Base-by-base conservation (phyloP, 495 filamentous ascomycete genomes). In the Tuber melanosporum region DNA sequence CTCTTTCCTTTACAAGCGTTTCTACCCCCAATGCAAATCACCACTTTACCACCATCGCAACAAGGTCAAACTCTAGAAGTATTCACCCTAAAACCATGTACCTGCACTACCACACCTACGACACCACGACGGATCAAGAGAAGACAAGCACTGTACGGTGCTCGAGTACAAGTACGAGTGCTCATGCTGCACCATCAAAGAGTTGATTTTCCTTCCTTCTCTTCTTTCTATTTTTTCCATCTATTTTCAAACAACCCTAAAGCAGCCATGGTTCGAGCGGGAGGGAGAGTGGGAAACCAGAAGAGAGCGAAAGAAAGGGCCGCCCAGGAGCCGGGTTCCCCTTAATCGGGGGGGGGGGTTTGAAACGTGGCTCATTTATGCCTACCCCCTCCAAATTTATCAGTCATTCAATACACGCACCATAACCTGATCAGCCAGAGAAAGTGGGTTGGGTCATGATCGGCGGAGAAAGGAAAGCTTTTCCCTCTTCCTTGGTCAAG, bases 291-390 rank as follows among this genome's bases (percentile, higher is more conserved):
- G 12, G 5, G 22, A 22, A 66, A 66, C 26, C 12, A 66, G 26
- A 32, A n/a, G 12, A 66, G 26, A 26, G 26, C 26, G 17, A 66
- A 66, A 19, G 6, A 6, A 36, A 66, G 14, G 26, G 4, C 12
- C 26, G 57, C 57, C 57, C 57, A 66, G 32, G 57, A 66, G 57
- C 57, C 57, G 26, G 57, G 57, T 66, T 66, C 57, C 26, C 57
- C 57, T 66, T 66, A n/a, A 66, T 5, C 14, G 57, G 57, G 57
- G 57, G 26, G 26, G 57, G 57, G 26, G 32, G 52, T 26, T 17
- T 66, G 57, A 66, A 66, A 66, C 57, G n/a, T 66, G 57, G 6
- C 57, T 14, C 26, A 66, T 66, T 66, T 66, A 66, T 66, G 57
- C 57, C 57, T n/a, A 32, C 22, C 57, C 57, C 57, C 14, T 36